A percentile compares a stretch with the other conserved stretches of the same genome.
Evolutionary conservation across 2,329 filamentous ascomycete species (phyloP).

Genomic region (Rhinocladiella mackenziei): DNA sequence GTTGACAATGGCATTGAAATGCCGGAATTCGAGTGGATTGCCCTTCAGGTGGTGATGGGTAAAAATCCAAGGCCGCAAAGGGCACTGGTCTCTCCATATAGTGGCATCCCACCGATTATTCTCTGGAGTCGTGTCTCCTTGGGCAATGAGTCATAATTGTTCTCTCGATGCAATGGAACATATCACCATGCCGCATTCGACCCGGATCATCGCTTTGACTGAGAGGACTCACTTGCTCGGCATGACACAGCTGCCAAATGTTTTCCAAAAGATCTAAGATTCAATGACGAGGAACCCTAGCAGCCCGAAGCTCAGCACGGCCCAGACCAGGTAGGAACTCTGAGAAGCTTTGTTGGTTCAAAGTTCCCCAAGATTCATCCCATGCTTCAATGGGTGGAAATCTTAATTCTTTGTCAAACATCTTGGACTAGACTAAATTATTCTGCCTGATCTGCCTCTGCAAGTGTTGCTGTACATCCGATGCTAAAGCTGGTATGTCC

Average conservation of each 20-base stretch:
- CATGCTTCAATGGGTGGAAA: conserved; percentile 14
- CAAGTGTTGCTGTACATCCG: conserved; percentile 13
- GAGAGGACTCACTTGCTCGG: conserved; percentile 12
- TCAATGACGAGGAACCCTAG: conserved; percentile 5
- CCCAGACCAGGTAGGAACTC: conserved; percentile 11
- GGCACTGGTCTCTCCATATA: conserved; percentile 14
- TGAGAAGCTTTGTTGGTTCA: not conserved
- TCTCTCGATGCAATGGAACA: conserved; percentile 16
- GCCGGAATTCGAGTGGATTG: conserved; percentile 18
- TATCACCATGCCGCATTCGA: conserved; percentile 13
- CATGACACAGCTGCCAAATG: conserved; percentile 12
- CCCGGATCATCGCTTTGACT: conserved; percentile 4
- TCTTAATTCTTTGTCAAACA: conserved; percentile 14
- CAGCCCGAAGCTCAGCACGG: conserved; percentile 6
- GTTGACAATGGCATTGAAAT: conserved; percentile 14
- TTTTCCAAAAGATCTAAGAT: conserved; percentile 11
- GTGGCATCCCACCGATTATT: conserved; percentile 3
- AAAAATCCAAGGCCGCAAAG: conserved; percentile 14
- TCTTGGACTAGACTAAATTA: conserved; percentile 20
- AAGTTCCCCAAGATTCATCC: conserved; percentile 18
- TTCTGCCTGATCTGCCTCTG: conserved; percentile 19
- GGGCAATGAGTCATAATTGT: conserved; percentile 9
- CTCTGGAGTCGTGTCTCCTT: not conserved
- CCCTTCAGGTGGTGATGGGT: conserved; percentile 16
- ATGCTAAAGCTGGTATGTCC: conserved; percentile 6